These are phyloP conservation scores for Boletus rubroflammeus DNA, from an alignment of 768 basidiomycete genomes.

Conservation along the genomic window DNA sequence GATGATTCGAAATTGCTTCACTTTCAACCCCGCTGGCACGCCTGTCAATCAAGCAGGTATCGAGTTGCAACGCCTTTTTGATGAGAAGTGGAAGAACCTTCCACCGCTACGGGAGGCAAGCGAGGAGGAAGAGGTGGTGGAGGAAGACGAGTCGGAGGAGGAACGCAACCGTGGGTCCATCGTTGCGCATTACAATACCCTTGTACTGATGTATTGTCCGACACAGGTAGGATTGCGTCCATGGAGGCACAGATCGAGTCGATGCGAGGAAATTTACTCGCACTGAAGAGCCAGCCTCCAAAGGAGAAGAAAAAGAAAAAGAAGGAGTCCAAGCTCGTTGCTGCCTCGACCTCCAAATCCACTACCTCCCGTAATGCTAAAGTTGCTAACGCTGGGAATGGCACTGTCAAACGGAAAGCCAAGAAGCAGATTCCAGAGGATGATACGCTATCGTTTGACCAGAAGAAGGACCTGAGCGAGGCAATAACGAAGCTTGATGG, in stretches of 20 bases:
- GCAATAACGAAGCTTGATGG: constrained; percentile 87
- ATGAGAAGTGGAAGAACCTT: constrained; percentile 84
- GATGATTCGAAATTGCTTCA: constrained; percentile 91
- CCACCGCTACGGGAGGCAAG: constrained; percentile 55
- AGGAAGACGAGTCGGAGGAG: constrained; percentile 62
- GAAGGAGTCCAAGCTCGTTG: constrained; percentile 54
- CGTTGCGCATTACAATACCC: neutral
- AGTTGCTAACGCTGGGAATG: constrained; percentile 33
- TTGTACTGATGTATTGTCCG: constrained; percentile 11
- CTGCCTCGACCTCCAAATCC: constrained; percentile 64
- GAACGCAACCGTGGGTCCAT: constrained; percentile 59
- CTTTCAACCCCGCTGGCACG: constrained; percentile 87
- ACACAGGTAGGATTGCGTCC: constrained; percentile 61
- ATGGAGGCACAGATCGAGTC: constrained; percentile 83
- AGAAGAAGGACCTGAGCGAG: constrained; percentile 98
- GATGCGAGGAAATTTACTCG: constrained; percentile 66
- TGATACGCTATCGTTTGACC: constrained; percentile 86
- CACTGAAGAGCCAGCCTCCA: constrained; percentile 51
- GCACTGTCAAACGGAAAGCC: constrained; percentile 51
- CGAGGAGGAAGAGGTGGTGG: constrained; percentile 63
- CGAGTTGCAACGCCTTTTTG: constrained; percentile 82
- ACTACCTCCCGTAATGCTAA: constrained; percentile 46
- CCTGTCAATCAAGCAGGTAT: constrained; percentile 84
- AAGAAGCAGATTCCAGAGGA: constrained; percentile 73
- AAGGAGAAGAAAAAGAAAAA: constrained; percentile 73